Evolutionary conservation across 805 yeast species (phyloP).

Genomic region (Saccharomycopsis oosterbeekiorum): DNA sequence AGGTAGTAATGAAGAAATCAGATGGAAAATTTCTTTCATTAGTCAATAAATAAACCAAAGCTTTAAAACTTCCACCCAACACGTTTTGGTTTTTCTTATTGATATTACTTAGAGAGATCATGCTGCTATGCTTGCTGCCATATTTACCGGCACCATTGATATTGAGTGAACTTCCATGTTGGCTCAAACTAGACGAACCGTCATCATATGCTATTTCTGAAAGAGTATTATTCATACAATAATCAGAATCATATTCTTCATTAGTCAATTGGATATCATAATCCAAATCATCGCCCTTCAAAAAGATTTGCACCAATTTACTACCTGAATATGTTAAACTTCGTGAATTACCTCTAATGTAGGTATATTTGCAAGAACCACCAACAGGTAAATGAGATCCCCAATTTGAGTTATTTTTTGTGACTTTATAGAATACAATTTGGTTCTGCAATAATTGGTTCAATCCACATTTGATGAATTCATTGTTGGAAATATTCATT

Average conservation of each 20-base stretch:
- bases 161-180: not conserved
- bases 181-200: not conserved
- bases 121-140: not conserved
- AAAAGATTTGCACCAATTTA: not conserved
- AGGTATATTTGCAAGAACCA: slow-evolving; percentile 11
- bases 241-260: slow-evolving; percentile 17
- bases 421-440: slow-evolving; percentile 13
- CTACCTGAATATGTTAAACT: slow-evolving; percentile 20
- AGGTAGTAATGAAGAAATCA: slow-evolving; percentile 59
- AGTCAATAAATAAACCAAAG: slow-evolving; percentile 54
- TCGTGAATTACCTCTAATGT: slow-evolving; percentile 19
- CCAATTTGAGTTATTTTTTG: not conserved
- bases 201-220: slow-evolving; percentile 26
- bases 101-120: not conserved
- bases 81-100: slow-evolving; percentile 33
- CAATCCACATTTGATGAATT: slow-evolving; percentile 53
- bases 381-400: slow-evolving; percentile 1
- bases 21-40: slow-evolving; percentile 57
- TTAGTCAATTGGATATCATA: slow-evolving; percentile 10
- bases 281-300: slow-evolving; percentile 2
- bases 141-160: not conserved
- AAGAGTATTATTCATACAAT: slow-evolving; percentile 4
- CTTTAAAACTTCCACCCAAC: slow-evolving; percentile 63
- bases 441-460: slow-evolving; percentile 41
- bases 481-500: slow-evolving; percentile 48